A percentile compares a stretch with the other conserved stretches of the same genome.
These are phyloP conservation scores for Ciborinia camelliae DNA, from an alignment of 2,329 filamentous ascomycete genomes.

Conservation along the genomic window DNA sequence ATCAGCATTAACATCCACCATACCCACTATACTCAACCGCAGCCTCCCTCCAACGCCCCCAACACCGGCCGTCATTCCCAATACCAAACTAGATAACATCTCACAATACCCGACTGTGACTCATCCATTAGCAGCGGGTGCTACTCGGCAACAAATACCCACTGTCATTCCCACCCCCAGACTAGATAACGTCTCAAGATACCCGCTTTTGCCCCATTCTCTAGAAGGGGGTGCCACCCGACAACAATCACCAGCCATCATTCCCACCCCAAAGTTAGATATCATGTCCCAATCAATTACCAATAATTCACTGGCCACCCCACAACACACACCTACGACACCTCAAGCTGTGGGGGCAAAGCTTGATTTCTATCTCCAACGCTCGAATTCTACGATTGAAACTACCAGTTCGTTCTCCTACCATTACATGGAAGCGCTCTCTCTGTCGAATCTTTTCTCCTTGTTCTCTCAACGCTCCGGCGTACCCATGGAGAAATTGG, in stretches of 20 bases:
- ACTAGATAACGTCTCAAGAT: not conserved
- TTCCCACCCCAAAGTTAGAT: not conserved
- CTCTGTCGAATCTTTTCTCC: not conserved
- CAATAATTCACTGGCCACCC: not conserved
- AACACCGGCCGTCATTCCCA: not conserved
- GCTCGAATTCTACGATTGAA: not conserved
- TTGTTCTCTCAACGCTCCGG: slow-evolving; percentile 10
- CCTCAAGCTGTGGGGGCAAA: not conserved
- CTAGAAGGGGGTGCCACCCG: not conserved
- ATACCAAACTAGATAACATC: not conserved
- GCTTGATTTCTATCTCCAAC: slow-evolving; percentile 18
- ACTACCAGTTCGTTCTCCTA: slow-evolving; percentile 4
- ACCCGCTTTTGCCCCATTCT: not conserved
- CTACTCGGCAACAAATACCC: not conserved
- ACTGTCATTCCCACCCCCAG: not conserved
- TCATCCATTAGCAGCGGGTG: not conserved
- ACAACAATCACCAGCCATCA: not conserved
- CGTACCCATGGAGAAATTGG: not conserved
- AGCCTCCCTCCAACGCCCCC: not conserved
- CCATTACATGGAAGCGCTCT: slow-evolving; percentile 6
- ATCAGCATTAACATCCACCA: not conserved
- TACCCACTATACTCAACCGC: slow-evolving; percentile 9
- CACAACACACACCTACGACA: slow-evolving; percentile 15
- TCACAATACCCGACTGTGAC: not conserved
- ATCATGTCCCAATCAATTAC: not conserved